Percentiles rank a stretch among this genome's conserved stretches.
phyloP scores from a whole-genome alignment of 1,139 yeast genomes.

The Magnusiomyces clavatus region DNA sequence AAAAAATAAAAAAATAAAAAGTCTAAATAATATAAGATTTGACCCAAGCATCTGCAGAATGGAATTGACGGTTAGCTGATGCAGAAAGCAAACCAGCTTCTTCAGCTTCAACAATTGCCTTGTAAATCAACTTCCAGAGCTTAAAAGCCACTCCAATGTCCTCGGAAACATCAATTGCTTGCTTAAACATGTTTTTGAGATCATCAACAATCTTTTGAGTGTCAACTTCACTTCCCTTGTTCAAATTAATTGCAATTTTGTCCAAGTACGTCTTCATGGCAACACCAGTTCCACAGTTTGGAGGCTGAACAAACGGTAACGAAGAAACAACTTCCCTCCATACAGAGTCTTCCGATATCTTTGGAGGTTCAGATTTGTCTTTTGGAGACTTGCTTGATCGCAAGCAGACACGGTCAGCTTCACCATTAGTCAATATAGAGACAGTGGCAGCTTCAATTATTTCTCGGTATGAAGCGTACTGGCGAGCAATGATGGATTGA shows the following conservation, averaged over 20 bases:
- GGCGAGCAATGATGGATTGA: conserved; percentile 55
- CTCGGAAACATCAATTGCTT: conserved; percentile 29
- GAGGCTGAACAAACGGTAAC: conserved; percentile 54
- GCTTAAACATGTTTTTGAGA: conserved; percentile 24
- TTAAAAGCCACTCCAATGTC: conserved; percentile 41
- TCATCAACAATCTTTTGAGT: conserved; percentile 14
- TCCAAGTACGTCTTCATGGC: conserved; percentile 34
- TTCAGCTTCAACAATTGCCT: conserved; percentile 30
- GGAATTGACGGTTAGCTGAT: conserved; percentile 32
- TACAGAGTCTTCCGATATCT: conserved; percentile 24
- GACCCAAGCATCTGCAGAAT: conserved; percentile 41
- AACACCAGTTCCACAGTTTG: conserved; percentile 35
- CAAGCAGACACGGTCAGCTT: conserved; percentile 35
- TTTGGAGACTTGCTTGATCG: not conserved
- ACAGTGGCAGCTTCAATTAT: conserved; percentile 47
- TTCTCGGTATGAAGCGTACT: conserved; percentile 46
- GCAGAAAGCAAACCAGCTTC: conserved; percentile 34
- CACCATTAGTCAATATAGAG: conserved; percentile 50
- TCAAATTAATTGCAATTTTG: conserved; percentile 19
- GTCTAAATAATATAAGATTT: conserved; percentile 11
- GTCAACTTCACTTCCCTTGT: conserved; percentile 17
- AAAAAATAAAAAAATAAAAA: not conserved
- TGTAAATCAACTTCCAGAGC: conserved; percentile 33
- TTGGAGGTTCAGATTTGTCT: not conserved
- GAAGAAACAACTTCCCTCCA: conserved; percentile 53